Percentiles rank a stretch among this genome's conserved stretches.
Conservation (phyloP, 345 rosid genomes). For the Combretum micranthum region DNA sequence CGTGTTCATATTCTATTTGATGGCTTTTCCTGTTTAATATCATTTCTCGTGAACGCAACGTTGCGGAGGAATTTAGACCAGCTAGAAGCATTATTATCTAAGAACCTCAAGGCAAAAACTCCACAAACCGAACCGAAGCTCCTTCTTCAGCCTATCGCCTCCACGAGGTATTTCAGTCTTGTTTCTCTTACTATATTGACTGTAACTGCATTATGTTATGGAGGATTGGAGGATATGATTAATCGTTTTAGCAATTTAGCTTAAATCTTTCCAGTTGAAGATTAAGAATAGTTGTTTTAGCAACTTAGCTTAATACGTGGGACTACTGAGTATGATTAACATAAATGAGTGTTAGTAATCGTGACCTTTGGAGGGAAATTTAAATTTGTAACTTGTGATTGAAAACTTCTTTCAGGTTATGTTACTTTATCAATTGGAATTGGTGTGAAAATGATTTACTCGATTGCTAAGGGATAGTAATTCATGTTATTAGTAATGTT, state of each 20-base stretch:
- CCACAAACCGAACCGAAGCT: slow-evolving; percentile 76
- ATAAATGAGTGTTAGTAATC: too few relatives aligned
- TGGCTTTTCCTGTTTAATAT: slow-evolving; percentile 6
- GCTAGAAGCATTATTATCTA: slow-evolving; percentile 82
- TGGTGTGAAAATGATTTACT: too few relatives aligned
- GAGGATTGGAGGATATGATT: too few relatives aligned
- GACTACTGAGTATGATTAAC: too few relatives aligned
- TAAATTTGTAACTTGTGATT: too few relatives aligned
- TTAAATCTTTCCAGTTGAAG: slow-evolving; percentile 93
- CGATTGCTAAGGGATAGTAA: too few relatives aligned
- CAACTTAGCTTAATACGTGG: background rate
- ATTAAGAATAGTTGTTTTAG: slow-evolving; percentile 15
- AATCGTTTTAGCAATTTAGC: slow-evolving; percentile 16
- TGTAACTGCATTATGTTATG: too few relatives aligned
- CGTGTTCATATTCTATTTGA: background rate
- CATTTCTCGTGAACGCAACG: slow-evolving; percentile 9
- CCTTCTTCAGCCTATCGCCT: slow-evolving; percentile 93
- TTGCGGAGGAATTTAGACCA: slow-evolving; percentile 92
- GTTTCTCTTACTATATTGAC: background rate
- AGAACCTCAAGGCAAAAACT: slow-evolving; percentile 92
- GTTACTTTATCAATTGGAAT: too few relatives aligned
- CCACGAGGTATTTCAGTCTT: slow-evolving; percentile 54
- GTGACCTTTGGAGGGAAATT: too few relatives aligned
- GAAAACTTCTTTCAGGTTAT: too few relatives aligned
- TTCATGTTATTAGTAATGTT: too few relatives aligned